phyloP scores from a whole-genome alignment of 2,329 filamentous ascomycete species.

The Alternaria postmessia region DNA sequence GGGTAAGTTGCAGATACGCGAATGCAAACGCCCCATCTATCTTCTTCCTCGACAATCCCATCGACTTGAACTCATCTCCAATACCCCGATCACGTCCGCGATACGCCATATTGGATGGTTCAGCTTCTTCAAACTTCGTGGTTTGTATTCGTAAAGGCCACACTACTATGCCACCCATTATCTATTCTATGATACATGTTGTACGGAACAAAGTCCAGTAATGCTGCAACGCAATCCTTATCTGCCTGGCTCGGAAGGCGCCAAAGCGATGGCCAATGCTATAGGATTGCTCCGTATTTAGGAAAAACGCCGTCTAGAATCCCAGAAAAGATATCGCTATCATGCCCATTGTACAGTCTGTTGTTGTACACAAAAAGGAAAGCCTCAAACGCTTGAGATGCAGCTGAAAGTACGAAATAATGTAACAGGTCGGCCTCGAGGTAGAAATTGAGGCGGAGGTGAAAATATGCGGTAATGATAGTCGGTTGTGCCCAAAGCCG shows the following conservation, averaged over 20 bases:
- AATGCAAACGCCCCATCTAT: neutral
- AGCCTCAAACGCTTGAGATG: conserved; percentile 27
- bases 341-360: conserved; percentile 21
- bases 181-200: conserved; percentile 4
- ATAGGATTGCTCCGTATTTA: conserved; percentile 12
- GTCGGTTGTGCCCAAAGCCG: conserved; percentile 9
- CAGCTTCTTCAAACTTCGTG: neutral
- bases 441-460: neutral
- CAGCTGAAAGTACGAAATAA: conserved; percentile 14
- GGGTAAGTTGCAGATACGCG: conserved; percentile 15
- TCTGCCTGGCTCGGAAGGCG: conserved; percentile 6
- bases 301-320: conserved; percentile 23
- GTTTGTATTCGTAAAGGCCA: conserved; percentile 1
- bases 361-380: conserved; percentile 20
- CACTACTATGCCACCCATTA: neutral
- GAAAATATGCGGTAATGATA: conserved; percentile 6
- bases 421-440: conserved; percentile 9
- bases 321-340: conserved; percentile 13
- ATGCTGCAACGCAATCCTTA: conserved; percentile 6
- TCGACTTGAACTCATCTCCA: neutral
- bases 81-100: neutral
- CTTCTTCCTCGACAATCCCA: neutral
- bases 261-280: neutral
- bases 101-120: neutral
- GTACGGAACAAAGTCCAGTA: conserved; percentile 4